Evolutionary conservation across 495 filamentous ascomycete genomes (phyloP), one percentile per base, ranked within the genome.

Genomic region (Hypoxylon lenormandii): DNA sequence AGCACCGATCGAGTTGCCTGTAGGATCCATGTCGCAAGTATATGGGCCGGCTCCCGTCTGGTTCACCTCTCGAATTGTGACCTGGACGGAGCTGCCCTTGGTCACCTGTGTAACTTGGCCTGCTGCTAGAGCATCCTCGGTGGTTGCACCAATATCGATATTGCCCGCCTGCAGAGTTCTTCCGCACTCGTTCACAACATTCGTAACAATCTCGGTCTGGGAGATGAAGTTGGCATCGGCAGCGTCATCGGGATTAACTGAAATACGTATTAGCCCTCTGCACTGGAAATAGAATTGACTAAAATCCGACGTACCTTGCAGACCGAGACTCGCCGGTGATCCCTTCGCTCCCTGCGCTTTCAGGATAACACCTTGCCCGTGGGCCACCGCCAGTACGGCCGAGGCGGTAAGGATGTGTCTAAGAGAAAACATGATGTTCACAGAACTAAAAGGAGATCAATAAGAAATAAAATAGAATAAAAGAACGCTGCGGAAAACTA

Each of bases 31-130:
- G 36, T 83, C 80, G 63, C 84, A 86, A 6, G 76, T 77, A 65
- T 81, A 86, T 0, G 83, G 84, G 0, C 84, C 84, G 26, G 83
- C 82, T 23, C 83, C 84, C 59, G 84, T 81, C 15, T 78, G 78
- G 61, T 84, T 85, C 66, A 84, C 81, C 69, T 85, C 81, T 60
- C 83, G 76, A 23, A 86, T 74, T 4, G 79, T 80, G 37, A 82
- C 74, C 0, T 63, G 63, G 3, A 82, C 69, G 13, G 72, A 28
- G 42, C 66, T 74, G 50, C 81, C 80, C 4, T 76, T 63, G 49
- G 73, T 66, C 60, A 83, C 80, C 38, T 77, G 60, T 11, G 82
- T 85, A 22, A 84, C 78, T 38, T 76, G 64, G 11, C 69, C 67
- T 12, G 74, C 77, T 49, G 79, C 76, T 13, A 85, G 73, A 38